Evolutionary conservation across 1,284 basidiomycete genomes (phyloP).

Genomic region (Leucoagaricus sp.): DNA sequence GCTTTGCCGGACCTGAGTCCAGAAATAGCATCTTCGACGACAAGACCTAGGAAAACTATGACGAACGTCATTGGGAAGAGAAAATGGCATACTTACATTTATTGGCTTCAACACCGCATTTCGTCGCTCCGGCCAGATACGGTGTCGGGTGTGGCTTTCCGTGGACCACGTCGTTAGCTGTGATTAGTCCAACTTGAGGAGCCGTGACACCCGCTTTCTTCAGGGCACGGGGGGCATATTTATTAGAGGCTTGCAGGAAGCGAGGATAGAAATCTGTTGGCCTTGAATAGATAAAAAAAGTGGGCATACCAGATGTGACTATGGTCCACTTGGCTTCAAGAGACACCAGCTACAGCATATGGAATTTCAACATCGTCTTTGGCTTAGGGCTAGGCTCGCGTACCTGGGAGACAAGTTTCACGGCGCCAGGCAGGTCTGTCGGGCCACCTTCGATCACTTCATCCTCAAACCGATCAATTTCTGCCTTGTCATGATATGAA

Average conservation of each 20-base stretch:
- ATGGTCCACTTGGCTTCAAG: conserved; percentile 56
- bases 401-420: conserved; percentile 50
- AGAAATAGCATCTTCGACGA: conserved; percentile 84
- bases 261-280: background rate
- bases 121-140: conserved; percentile 65
- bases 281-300: conserved; percentile 3
- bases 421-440: conserved; percentile 54
- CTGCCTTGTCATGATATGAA: conserved; percentile 34
- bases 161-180: conserved; percentile 69
- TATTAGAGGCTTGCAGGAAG: conserved; percentile 55
- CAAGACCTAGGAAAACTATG: conserved; percentile 52
- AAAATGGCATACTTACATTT: conserved; percentile 44
- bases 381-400: background rate
- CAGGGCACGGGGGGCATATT: conserved; percentile 67
- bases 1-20: conserved; percentile 74
- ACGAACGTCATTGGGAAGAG: background rate
- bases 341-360: conserved; percentile 11
- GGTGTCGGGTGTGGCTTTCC: conserved; percentile 87
- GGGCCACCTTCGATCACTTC: conserved; percentile 65
- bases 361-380: conserved; percentile 3
- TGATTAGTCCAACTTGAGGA: conserved; percentile 61
- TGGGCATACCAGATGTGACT: conserved; percentile 67
- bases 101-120: conserved; percentile 47
- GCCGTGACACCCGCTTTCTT: conserved; percentile 56
- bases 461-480: conserved; percentile 65